These are phyloP conservation scores for Calonectria pteridis DNA, from an alignment of 2,329 filamentous ascomycete genomes.

Conservation along the genomic window DNA sequence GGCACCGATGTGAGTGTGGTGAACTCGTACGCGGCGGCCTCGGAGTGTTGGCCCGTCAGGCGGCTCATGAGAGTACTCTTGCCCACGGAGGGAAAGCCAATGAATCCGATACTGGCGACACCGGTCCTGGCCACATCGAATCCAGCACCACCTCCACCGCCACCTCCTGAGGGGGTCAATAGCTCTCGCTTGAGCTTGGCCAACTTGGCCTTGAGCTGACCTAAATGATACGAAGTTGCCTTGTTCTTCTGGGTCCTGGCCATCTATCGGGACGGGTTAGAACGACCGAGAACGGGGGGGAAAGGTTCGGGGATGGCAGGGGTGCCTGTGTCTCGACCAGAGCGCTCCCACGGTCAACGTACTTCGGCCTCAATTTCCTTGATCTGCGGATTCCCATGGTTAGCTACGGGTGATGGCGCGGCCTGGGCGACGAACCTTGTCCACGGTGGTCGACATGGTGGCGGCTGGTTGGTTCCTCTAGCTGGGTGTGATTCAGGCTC, in stretches of 20 bases:
- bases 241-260: slow-evolving; percentile 98
- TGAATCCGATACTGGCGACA: slow-evolving; percentile 97
- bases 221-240: slow-evolving; percentile 91
- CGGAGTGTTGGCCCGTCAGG: slow-evolving; percentile 95
- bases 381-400: slow-evolving; percentile 71
- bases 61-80: slow-evolving; percentile 98
- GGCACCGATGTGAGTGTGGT: slow-evolving; percentile 98
- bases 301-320: slow-evolving; percentile 23
- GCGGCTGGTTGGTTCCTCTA: slow-evolving; percentile 37
- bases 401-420: slow-evolving; percentile 18
- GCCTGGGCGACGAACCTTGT: slow-evolving; percentile 76
- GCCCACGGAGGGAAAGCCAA: slow-evolving; percentile 97
- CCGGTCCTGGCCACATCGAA: slow-evolving; percentile 99
- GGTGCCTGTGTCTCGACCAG: slow-evolving; percentile 17
- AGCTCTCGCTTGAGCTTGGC: slow-evolving; percentile 98
- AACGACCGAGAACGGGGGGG: slow-evolving; percentile 28
- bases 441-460: slow-evolving; percentile 96
- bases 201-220: slow-evolving; percentile 97
- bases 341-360: slow-evolving; percentile 51
- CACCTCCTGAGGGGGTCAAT: slow-evolving; percentile 85
- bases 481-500: background rate
- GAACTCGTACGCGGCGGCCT: slow-evolving; percentile 98
- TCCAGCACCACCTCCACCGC: slow-evolving; percentile 82
- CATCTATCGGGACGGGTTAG: slow-evolving; percentile 71
- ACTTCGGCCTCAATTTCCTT: slow-evolving; percentile 97